Conservation (phyloP, 345 rosid genomes). For the Dimocarpus longan region DNA sequence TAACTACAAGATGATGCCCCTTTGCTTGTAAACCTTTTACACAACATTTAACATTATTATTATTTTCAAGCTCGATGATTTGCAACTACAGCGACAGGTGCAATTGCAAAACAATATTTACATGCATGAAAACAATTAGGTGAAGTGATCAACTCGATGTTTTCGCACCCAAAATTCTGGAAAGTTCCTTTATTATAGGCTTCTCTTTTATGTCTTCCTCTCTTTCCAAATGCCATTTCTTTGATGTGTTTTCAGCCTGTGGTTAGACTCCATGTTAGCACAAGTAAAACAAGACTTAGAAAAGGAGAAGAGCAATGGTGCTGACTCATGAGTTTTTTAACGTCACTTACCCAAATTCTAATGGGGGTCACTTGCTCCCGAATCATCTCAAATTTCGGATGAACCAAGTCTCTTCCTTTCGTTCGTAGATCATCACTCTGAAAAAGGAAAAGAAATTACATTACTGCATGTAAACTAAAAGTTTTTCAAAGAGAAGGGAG, state of each 20-base stretch:
- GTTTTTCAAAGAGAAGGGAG: not conserved
- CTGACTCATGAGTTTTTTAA: not conserved
- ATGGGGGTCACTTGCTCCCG: slow-evolving; percentile 65
- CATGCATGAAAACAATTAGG: not conserved
- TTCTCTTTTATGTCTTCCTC: slow-evolving; percentile 55
- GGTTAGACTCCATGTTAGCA: slow-evolving; percentile 9
- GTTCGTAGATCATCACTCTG: slow-evolving; percentile 64
- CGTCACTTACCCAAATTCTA: slow-evolving; percentile 64
- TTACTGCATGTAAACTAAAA: not conserved
- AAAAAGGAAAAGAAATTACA: not conserved
- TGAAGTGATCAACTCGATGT: slow-evolving; percentile 31
- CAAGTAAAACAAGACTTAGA: not conserved
- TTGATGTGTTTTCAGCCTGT: slow-evolving; percentile 66
- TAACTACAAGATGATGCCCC: not conserved
- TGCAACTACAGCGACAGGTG: not conserved
- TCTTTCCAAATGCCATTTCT: slow-evolving; percentile 68
- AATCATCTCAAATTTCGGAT: slow-evolving; percentile 59
- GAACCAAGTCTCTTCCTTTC: slow-evolving; percentile 62
- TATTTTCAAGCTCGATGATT: not conserved
- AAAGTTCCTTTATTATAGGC: slow-evolving; percentile 73
- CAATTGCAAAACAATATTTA: not conserved
- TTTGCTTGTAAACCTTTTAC: not conserved
- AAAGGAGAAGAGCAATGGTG: slow-evolving; percentile 3
- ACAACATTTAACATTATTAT: slow-evolving; percentile 3
- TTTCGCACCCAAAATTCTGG: slow-evolving; percentile 59